phyloP scores from a whole-genome alignment of 108 stramenopile genomes.

The Cyclotella cryptica region DNA sequence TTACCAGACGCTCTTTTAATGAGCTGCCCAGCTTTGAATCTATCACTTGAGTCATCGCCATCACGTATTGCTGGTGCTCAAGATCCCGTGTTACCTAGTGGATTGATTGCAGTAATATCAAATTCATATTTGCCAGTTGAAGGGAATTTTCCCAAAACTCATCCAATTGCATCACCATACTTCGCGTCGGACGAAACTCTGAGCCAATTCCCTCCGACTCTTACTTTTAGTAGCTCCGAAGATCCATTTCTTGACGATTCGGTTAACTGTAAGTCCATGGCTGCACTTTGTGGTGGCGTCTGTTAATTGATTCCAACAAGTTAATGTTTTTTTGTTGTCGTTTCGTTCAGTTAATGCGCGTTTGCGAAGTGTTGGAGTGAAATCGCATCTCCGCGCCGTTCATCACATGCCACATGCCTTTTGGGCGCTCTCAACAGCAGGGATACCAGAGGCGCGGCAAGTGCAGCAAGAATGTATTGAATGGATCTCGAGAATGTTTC shows the following conservation, averaged over 20 bases:
- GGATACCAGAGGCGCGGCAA: conserved; percentile 76
- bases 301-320: background rate
- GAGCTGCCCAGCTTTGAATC: conserved; percentile 79
- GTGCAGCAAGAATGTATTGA: conserved; percentile 70
- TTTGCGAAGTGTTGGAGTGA: conserved; percentile 69
- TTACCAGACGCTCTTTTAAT: conserved; percentile 85
- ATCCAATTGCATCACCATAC: conserved; percentile 81
- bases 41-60: conserved; percentile 66
- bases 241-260: conserved; percentile 92
- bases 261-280: conserved; percentile 52
- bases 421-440: conserved; percentile 77
- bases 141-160: conserved; percentile 48
- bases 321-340: background rate
- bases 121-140: conserved; percentile 66
- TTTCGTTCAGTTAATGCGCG: conserved; percentile 61
- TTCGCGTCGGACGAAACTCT: conserved; percentile 73
- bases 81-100: conserved; percentile 83
- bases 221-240: conserved; percentile 68
- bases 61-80: conserved; percentile 72
- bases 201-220: conserved; percentile 67
- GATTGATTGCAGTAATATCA: conserved; percentile 76
- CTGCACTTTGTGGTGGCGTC: background rate
- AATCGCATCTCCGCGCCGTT: conserved; percentile 67
- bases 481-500: conserved; percentile 55
- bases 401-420: conserved; percentile 88